Evolutionary conservation across 1,139 yeast genomes (phyloP).

Genomic region (Citeromyces hawaiiensis): DNA sequence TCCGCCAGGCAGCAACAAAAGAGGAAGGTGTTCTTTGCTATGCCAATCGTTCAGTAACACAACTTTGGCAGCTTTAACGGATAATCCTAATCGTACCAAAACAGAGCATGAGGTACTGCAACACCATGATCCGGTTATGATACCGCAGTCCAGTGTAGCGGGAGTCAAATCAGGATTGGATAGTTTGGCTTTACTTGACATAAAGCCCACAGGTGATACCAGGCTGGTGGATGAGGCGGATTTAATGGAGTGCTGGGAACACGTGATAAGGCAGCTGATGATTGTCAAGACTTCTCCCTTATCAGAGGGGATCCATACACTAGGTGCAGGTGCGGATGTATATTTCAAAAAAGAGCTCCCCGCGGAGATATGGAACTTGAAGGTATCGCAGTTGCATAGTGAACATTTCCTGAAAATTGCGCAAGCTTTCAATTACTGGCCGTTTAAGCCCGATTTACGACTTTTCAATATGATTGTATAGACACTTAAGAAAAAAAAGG

Average conservation of each 20-base stretch:
- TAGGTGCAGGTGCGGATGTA: constrained; percentile 82
- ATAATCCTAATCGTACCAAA: constrained; percentile 9
- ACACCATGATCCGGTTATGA: constrained; percentile 7
- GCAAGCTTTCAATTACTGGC: constrained; percentile 56
- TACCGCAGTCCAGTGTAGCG: constrained; percentile 1
- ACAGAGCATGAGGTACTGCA: constrained; percentile 1
- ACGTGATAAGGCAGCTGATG: constrained; percentile 52
- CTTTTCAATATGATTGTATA: constrained; percentile 23
- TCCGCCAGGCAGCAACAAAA: constrained; percentile 25
- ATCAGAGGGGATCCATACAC: constrained; percentile 29
- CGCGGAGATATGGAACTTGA: constrained; percentile 26
- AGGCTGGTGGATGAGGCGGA: constrained; percentile 7
- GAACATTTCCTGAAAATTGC: constrained; percentile 42
- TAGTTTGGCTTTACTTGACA: constrained; percentile 3
- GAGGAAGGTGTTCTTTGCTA: constrained; percentile 48
- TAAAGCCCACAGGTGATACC: constrained; percentile 2
- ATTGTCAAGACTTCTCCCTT: constrained; percentile 36
- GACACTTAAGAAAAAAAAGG: constrained; percentile 8
- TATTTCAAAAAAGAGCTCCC: constrained; percentile 30
- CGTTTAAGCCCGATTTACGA: constrained; percentile 61
- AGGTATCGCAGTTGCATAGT: constrained; percentile 31
- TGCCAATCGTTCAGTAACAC: constrained; percentile 47
- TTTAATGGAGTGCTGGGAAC: constrained; percentile 50
- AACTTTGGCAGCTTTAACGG: constrained; percentile 33
- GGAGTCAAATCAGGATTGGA: constrained; percentile 5